Conservation (phyloP, 2,329 filamentous ascomycete species). For the Microcyclospora pomicola region DNA sequence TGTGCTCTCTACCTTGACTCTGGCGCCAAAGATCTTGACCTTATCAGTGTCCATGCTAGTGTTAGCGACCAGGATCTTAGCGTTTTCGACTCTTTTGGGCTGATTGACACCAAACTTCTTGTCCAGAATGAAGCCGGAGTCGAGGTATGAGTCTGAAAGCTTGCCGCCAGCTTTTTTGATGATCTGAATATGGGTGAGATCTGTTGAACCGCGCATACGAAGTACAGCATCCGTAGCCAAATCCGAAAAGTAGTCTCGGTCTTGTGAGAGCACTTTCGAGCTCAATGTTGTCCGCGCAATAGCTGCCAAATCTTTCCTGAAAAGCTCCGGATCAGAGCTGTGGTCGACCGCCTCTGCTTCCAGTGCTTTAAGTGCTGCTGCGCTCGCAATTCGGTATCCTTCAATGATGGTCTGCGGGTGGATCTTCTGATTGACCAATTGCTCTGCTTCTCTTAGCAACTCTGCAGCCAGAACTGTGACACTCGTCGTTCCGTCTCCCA, state of each 20-base stretch:
- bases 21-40: slow-evolving; percentile 97
- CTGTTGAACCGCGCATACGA: slow-evolving; percentile 75
- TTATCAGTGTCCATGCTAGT: slow-evolving; percentile 99
- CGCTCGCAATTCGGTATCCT: slow-evolving; percentile 92
- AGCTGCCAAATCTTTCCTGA: slow-evolving; percentile 75
- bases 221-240: slow-evolving; percentile 86
- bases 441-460: slow-evolving; percentile 88
- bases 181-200: slow-evolving; percentile 95
- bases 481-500: slow-evolving; percentile 96
- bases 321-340: slow-evolving; percentile 67
- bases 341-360: slow-evolving; percentile 79
- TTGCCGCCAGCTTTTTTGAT: slow-evolving; percentile 99
- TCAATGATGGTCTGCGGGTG: slow-evolving; percentile 99
- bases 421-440: slow-evolving; percentile 94
- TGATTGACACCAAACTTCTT: slow-evolving; percentile 99
- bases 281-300: slow-evolving; percentile 93
- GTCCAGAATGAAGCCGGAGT: slow-evolving; percentile 96
- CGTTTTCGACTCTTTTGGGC: slow-evolving; percentile 91
- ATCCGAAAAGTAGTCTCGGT: slow-evolving; percentile 79
- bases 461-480: slow-evolving; percentile 91
- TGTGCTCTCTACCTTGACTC: slow-evolving; percentile 91
- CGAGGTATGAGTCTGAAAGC: slow-evolving; percentile 91
- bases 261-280: slow-evolving; percentile 92
- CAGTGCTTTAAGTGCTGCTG: slow-evolving; percentile 71
- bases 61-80: slow-evolving; percentile 95